phyloP scores from a whole-genome alignment of 2,329 filamentous ascomycete species.

The Pseudogymnoascus sp. region DNA sequence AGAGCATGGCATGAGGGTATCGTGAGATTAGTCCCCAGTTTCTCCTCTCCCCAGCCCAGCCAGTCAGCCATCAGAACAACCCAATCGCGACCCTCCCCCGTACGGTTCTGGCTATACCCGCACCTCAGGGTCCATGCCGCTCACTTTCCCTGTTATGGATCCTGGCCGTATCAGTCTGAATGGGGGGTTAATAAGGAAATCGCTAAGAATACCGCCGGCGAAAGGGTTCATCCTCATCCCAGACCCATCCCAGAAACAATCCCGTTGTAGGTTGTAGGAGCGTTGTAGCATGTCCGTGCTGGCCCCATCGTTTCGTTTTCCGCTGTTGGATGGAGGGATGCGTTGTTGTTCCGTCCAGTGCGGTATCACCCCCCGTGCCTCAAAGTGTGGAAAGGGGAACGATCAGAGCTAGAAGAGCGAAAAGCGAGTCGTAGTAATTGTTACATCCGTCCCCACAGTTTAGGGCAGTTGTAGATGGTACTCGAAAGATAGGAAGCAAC shows the following conservation, averaged over 20 bases:
- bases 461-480: neutral
- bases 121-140: neutral
- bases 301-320: neutral
- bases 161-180: neutral
- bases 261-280: neutral
- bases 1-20: neutral
- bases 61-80: neutral
- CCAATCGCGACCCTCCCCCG: slow-evolving; percentile 1
- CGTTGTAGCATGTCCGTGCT: neutral
- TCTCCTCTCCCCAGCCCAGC: neutral
- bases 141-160: neutral
- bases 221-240: slow-evolving; percentile 30
- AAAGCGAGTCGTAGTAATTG: neutral
- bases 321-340: neutral
- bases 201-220: slow-evolving; percentile 26
- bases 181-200: neutral
- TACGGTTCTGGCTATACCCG: neutral
- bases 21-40: neutral
- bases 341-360: neutral
- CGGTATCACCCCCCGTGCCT: neutral
- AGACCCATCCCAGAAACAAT: slow-evolving; percentile 17
- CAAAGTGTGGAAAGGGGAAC: neutral
- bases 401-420: neutral
- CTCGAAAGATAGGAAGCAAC: neutral
- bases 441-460: neutral